A percentile compares a stretch with the other conserved stretches of the same genome.
These are phyloP conservation scores for Colletotrichum shisoi DNA, from an alignment of 2,329 filamentous ascomycete species.

Conservation along the genomic window DNA sequence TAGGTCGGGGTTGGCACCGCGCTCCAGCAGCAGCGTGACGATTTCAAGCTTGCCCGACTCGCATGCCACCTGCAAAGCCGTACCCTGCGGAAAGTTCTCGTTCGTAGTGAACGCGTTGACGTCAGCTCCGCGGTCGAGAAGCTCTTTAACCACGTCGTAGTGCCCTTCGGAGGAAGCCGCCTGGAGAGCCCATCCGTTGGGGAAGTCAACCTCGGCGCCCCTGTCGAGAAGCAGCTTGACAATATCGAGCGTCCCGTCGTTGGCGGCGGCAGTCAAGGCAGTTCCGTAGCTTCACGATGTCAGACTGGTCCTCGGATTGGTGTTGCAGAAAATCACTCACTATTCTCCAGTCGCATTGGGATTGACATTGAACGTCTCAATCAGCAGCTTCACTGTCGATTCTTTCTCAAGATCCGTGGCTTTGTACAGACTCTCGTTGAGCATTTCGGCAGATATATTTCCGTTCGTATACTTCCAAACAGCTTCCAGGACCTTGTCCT, in stretches of 20 bases:
- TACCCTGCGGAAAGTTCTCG: slow-evolving; percentile 42
- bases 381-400: slow-evolving; percentile 49
- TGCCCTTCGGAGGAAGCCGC: slow-evolving; percentile 50
- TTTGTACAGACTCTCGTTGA: slow-evolving; percentile 50
- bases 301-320: background rate
- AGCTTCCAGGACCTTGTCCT: slow-evolving; percentile 49
- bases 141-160: slow-evolving; percentile 47
- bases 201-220: slow-evolving; percentile 44
- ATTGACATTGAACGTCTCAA: slow-evolving; percentile 48
- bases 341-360: slow-evolving; percentile 52
- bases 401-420: slow-evolving; percentile 52
- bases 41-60: slow-evolving; percentile 49
- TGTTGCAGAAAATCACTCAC: slow-evolving; percentile 43
- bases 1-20: slow-evolving; percentile 50
- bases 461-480: slow-evolving; percentile 52
- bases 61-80: slow-evolving; percentile 53
- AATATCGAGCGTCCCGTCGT: slow-evolving; percentile 47
- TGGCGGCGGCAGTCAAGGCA: slow-evolving; percentile 51
- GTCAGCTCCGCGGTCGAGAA: slow-evolving; percentile 48
- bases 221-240: slow-evolving; percentile 33
- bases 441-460: slow-evolving; percentile 45
- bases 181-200: slow-evolving; percentile 51
- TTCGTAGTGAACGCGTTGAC: slow-evolving; percentile 31
- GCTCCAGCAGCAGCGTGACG: slow-evolving; percentile 50
- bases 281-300: slow-evolving; percentile 46